Evolutionary conservation across 176 grass and related monocot genomes (phyloP), one percentile per base, ranked within the genome.

Genomic region (Ensete glaucum): DNA sequence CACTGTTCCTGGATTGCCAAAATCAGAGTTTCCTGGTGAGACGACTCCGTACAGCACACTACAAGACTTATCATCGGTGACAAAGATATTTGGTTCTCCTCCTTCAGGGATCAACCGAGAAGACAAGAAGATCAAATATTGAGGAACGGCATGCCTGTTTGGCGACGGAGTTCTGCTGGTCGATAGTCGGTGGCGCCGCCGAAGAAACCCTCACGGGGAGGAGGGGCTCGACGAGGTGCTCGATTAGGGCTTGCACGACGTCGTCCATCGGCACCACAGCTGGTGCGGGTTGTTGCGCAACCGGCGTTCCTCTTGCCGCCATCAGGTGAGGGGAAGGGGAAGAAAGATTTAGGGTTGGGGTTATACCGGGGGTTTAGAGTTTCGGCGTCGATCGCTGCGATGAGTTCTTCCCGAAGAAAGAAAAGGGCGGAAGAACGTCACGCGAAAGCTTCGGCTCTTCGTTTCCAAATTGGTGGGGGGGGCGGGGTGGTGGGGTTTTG

Each of bases 181-280:
- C 53, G 19, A 71, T 51, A 4, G 78, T 51, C 69, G 67, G 68
- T 3, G 11, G 34, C 19, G 55, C 26, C 64, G 21, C 23, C 29
- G 26, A 1, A 27, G 21, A 24, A 54, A 48, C 66, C 11, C 65
- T 58, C 54, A 53, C 9, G 51, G 81, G 75, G 13, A 92, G 83
- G 23, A 64, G 76, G 22, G 92, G 87, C 63, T 8, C 3, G 48
- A 96, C 85, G 22, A 96, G 83, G 64, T 85, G 70, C 3, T 89
- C 87, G 48, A 96, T 75, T 21, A 96, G 81, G 69, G 84, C 53
- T 62, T 81, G 26, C 43, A 92, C 86, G 11, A 82, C 68, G 87
- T 96, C 89, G 84, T 96, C 92, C 83, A 85, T 79, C 0, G 72
- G 29, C 19, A 86, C 84, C 60, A 77, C 29, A 20, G 48, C 75